Percentiles rank a stretch among this genome's conserved stretches.
phyloP scores from a whole-genome alignment of 2,329 filamentous ascomycete genomes.

The Tolypocladium tropicale region DNA sequence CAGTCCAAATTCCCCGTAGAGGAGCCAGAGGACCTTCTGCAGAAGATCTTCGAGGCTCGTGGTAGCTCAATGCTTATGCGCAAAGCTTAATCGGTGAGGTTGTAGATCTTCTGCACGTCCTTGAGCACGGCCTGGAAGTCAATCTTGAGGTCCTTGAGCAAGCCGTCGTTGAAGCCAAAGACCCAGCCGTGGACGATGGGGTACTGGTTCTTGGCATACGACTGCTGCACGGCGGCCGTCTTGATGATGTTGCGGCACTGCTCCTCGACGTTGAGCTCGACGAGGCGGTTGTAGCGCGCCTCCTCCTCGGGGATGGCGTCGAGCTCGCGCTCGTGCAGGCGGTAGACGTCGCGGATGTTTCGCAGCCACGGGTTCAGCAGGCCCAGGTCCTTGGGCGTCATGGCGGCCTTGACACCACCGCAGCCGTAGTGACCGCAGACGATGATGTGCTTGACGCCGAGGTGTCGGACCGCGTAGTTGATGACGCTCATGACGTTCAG shows the following conservation, averaged over 20 bases:
- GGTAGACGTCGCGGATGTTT: constrained; percentile 66
- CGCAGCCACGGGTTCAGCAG: constrained; percentile 65
- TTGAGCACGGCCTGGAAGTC: constrained; percentile 46
- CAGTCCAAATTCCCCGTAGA: background rate
- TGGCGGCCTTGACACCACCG: constrained; percentile 65
- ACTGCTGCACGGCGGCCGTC: constrained; percentile 70
- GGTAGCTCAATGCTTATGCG: background rate
- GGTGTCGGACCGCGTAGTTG: constrained; percentile 73
- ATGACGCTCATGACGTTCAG: constrained; percentile 74
- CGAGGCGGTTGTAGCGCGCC: constrained; percentile 57
- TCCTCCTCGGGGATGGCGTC: constrained; percentile 49
- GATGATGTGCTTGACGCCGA: constrained; percentile 73
- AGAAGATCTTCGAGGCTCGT: background rate
- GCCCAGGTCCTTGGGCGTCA: constrained; percentile 60
- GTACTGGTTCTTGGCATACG: constrained; percentile 50
- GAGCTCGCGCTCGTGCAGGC: constrained; percentile 60
- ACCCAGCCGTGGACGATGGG: constrained; percentile 67
- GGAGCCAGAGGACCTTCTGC: background rate
- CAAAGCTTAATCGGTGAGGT: constrained; percentile 27
- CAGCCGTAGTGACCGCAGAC: constrained; percentile 74
- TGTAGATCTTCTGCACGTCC: constrained; percentile 56
- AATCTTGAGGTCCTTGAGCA: constrained; percentile 55
- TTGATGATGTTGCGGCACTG: constrained; percentile 71
- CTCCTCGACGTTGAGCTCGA: constrained; percentile 74
- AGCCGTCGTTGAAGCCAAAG: constrained; percentile 57